Base-by-base conservation (phyloP, 1,284 basidiomycete species). In the Schizophyllum amplum region DNA sequence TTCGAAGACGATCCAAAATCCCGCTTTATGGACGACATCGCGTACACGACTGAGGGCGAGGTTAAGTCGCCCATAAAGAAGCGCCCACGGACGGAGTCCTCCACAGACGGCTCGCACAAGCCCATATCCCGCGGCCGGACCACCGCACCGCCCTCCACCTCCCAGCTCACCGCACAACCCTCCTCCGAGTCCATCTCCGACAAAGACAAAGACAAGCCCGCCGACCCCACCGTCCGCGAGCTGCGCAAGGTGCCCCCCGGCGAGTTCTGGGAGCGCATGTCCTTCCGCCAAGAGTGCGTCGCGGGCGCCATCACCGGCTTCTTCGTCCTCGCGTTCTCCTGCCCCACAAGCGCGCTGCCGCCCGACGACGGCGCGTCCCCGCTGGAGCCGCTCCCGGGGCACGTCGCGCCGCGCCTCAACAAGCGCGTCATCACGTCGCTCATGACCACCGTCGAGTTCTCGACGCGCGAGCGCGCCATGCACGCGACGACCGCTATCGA, bases 211-310 rank as follows among this genome's bases (percentile, higher is more conserved):
- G 71, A 68, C 42, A 73, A 73, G 52, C 66, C 75, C 70, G 57
- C 70, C 66, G 60, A 72, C 56, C 49, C 66, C 67, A 50, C 65
- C 59, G 56, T 71, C 49, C 83, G 80, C 50, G 81, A 86, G 65
- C 71, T 88, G 51, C 70, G 67, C 21, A 78, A 75, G 61, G 84
- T 87, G 60, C 68, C 74, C 0, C 67, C 81, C 25, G 87, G 86
- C 53, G 93, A 96, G 67, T 98, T 94, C 71, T 96, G 93, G 91
- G 92, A 94, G 70, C 79, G 92, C 15, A 94, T 98, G 88, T 92
- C 88, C 24, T 95, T 91, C 72, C 80, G 94, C 27, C 94, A 97
- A 67, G 94, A 98, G 69, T 97, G 94, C 67, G 81, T 88, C 50
- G 76, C 86, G 61, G 79, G 94, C 2, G 89, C 90, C 4, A 79